Evolutionary conservation across 257 asterid species (phyloP), one percentile per base, ranked within the genome.

Genomic region (Dorcoceras hygrometricum): DNA sequence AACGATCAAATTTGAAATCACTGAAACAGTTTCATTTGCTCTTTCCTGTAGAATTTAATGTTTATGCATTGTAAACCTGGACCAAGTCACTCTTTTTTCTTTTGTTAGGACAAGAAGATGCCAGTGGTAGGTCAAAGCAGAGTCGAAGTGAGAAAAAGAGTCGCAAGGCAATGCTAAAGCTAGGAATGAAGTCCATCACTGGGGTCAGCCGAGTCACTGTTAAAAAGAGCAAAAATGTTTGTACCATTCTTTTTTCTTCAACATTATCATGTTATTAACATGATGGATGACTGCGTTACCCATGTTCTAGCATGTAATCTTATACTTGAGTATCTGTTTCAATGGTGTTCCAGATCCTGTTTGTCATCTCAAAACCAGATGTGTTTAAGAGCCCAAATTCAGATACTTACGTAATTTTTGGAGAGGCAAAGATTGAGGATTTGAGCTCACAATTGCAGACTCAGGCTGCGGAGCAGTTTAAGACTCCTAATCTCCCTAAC

Each of bases 61-160:
- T 36, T 23, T 36, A 6, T 31, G n/a, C 0, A 23, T 23, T 6
- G 6, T 8, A 12, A 23, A 32, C 20, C 36, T 62, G 55, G 4
- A 23, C 34, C 24, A n/a, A 11, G 39, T 16, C 24, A 29, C 11
- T 27, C 6, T 8, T 55, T 19, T 53, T 61, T 16, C 59, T 46
- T 1, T 71, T 39, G 62, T 55, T 81, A 82, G 88, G 83, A 59
- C 83, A 73, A 28, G 86, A 81, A 39, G 86, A 82, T 72, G 86
- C 78, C 54, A 74, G 79, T 71, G 86, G 87, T n/a, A 76, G 82
- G 76, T 77, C 82, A 25, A 86, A 86, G 76, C 89, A 86, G 79
- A 86, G 89, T 73, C 80, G 86, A 72, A 83, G 89, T 66, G 88
- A 86, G 80, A 86, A 81, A 77, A 86, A 86, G 73, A 86, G 89